A percentile compares a stretch with the other conserved stretches of the same genome.
Evolutionary conservation across 2,329 filamentous ascomycete genomes (phyloP).

Genomic region (Cercospora sp.): DNA sequence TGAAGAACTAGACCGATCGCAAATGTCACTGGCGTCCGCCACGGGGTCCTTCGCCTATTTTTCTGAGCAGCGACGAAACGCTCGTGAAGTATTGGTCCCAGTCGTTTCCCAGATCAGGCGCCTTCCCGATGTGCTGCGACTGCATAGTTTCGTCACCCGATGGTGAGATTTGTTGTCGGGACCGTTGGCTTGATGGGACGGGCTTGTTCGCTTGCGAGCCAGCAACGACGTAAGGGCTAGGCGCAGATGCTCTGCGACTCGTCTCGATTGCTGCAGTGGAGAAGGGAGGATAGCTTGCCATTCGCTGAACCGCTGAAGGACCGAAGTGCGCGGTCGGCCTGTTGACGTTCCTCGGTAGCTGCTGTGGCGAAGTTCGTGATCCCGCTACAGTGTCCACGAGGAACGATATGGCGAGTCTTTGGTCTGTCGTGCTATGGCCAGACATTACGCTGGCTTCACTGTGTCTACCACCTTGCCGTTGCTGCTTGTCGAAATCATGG

Average conservation of each 20-base stretch:
- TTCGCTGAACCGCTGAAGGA: not conserved
- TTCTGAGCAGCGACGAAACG: not conserved
- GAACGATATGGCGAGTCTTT: not conserved
- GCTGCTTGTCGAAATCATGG: not conserved
- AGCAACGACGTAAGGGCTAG: not conserved
- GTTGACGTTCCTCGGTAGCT: not conserved
- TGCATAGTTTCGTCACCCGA: not conserved
- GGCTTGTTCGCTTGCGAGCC: not conserved
- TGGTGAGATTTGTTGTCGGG: not conserved
- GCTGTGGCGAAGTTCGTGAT: not conserved
- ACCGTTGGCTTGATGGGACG: not conserved
- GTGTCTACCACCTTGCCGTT: not conserved
- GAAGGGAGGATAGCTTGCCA: not conserved
- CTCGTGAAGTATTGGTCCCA: conserved; percentile 7
- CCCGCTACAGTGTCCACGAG: not conserved
- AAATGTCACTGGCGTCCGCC: not conserved
- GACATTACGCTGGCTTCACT: not conserved
- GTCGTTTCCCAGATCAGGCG: not conserved
- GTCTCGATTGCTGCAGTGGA: not conserved
- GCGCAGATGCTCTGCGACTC: not conserved
- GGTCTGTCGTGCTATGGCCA: not conserved
- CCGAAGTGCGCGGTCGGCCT: not conserved
- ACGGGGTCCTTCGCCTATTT: not conserved
- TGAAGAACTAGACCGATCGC: not conserved
- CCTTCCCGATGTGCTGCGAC: not conserved